Evolutionary conservation across 75 land plant genomes (phyloP).

Genomic region (Pinus albicaulis): DNA sequence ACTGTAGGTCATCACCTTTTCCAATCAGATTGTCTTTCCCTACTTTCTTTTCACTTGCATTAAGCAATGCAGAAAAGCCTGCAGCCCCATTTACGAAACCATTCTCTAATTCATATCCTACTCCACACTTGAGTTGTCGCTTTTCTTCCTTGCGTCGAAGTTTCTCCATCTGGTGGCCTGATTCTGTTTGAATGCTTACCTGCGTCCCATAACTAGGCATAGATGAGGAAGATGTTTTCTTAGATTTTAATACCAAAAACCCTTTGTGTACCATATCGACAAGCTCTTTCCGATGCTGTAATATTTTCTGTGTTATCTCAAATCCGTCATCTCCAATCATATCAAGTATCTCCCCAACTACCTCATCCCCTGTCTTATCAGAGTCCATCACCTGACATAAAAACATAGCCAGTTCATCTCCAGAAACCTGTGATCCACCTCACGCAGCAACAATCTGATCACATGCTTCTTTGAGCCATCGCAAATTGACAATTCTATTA

Average conservation of each 20-base stretch:
- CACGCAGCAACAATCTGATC: no score
- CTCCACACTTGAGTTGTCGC: conserved; percentile 48
- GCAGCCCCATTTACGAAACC: no score
- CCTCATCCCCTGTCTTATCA: conserved; percentile 45
- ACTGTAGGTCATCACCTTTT: no score
- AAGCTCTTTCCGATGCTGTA: conserved; percentile 84
- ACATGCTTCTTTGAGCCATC: no score
- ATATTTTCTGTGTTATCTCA: conserved; percentile 83
- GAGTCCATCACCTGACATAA: no score
- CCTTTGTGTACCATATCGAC: conserved; percentile 77
- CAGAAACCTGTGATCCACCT: no score
- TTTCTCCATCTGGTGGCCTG: conserved; percentile 73
- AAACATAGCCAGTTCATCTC: no score
- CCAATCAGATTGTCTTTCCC: no score
- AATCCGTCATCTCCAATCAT: conserved; percentile 91
- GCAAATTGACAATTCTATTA: no score
- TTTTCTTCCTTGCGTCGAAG: conserved; percentile 95
- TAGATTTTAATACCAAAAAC: not conserved
- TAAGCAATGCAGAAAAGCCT: no score
- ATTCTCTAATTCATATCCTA: not conserved
- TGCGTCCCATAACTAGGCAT: not conserved
- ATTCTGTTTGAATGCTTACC: conserved; percentile 91
- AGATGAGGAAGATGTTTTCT: no score
- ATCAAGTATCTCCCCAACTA: conserved; percentile 93
- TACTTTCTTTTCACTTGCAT: no score